Evolutionary conservation across 805 yeast species (phyloP).

Genomic region (Ogataea nonfermentans): DNA sequence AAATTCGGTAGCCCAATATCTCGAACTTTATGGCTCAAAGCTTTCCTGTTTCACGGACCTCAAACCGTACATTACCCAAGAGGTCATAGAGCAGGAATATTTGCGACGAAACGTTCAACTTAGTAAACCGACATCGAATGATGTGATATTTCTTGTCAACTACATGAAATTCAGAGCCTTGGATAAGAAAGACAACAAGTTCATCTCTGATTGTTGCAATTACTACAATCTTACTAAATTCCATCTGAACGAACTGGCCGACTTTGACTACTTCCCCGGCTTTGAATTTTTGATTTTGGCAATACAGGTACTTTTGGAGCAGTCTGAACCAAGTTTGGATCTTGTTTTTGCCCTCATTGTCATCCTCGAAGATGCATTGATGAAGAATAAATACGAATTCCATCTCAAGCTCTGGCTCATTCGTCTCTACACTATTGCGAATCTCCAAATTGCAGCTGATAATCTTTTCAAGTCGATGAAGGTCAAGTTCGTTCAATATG

Average conservation of each 20-base stretch:
- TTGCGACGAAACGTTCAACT: constrained; percentile 12
- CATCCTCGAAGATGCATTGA: constrained; percentile 55
- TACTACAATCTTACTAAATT: constrained; percentile 41
- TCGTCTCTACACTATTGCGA: constrained; percentile 57
- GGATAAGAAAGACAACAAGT: constrained; percentile 21
- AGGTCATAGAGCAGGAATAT: constrained; percentile 4
- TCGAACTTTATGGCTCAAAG: constrained; percentile 49
- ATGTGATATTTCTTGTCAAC: constrained; percentile 30
- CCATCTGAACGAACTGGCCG: constrained; percentile 40
- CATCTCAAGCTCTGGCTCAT: constrained; percentile 71
- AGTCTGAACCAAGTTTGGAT: constrained; percentile 19
- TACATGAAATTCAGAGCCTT: constrained; percentile 44
- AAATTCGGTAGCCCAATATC: constrained; percentile 35
- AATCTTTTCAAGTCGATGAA: constrained; percentile 52
- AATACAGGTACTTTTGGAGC: constrained; percentile 35
- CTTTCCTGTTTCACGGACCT: constrained; percentile 67
- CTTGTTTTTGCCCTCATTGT: constrained; percentile 42
- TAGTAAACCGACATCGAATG: constrained; percentile 20
- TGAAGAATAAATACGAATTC: constrained; percentile 67
- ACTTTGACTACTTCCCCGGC: constrained; percentile 70
- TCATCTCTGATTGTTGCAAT: constrained; percentile 34
- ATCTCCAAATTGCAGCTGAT: constrained; percentile 49
- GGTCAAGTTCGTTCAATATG: constrained; percentile 75
- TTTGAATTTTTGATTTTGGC: constrained; percentile 64
- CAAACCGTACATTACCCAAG: constrained; percentile 27